phyloP scores from a whole-genome alignment of 2,329 filamentous ascomycete species.

The Nigrograna mackinnonii region DNA sequence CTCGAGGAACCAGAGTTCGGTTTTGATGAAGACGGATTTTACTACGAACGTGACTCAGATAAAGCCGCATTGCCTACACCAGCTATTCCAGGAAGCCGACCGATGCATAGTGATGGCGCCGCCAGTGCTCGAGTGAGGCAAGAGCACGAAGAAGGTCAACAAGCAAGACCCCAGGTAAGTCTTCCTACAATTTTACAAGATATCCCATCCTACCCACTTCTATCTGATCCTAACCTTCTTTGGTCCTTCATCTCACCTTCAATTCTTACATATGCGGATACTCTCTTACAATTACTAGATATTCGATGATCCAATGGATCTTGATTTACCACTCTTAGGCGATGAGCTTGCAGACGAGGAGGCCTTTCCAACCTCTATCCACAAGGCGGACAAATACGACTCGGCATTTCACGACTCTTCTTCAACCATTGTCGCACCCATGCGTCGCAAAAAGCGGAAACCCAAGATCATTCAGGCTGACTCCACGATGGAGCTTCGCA shows the following conservation, averaged over 20 bases:
- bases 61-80: slow-evolving; percentile 17
- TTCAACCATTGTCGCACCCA: slow-evolving; percentile 42
- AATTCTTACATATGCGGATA: slow-evolving; percentile 1
- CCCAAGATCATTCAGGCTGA: slow-evolving; percentile 53
- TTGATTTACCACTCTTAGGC: slow-evolving; percentile 35
- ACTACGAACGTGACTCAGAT: slow-evolving; percentile 50
- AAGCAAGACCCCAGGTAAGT: slow-evolving; percentile 41
- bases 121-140: slow-evolving; percentile 45
- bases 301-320: slow-evolving; percentile 26
- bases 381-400: slow-evolving; percentile 14
- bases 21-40: slow-evolving; percentile 64
- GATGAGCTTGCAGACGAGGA: slow-evolving; percentile 37
- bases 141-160: slow-evolving; percentile 47
- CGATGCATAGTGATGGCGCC: slow-evolving; percentile 32
- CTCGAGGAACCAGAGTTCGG: slow-evolving; percentile 58
- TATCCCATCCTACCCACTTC: too few relatives aligned
- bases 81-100: slow-evolving; percentile 7
- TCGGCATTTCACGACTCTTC: slow-evolving; percentile 27
- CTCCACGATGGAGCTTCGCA: slow-evolving; percentile 55
- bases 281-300: slow-evolving; percentile 24
- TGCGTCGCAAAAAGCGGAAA: slow-evolving; percentile 40
- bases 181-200: slow-evolving; percentile 10
- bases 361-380: slow-evolving; percentile 19
- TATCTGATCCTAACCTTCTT: too few relatives aligned
- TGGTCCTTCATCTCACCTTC: neutral